phyloP scores from a whole-genome alignment of 352 stramenopile species.

The Halophytophthora polymorphica region DNA sequence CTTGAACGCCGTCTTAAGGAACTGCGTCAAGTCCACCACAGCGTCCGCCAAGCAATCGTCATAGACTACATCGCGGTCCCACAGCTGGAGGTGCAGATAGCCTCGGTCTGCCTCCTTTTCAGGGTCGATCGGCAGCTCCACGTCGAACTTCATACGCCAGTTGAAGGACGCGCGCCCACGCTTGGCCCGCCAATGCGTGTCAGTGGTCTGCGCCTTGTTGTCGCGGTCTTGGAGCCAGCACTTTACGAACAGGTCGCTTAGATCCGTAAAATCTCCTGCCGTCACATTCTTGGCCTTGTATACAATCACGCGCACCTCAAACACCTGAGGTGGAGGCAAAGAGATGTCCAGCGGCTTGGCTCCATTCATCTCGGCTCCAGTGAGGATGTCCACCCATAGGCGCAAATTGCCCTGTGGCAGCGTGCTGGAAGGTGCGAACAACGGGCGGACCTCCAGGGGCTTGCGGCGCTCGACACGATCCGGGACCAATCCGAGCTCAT shows the following conservation, averaged over 20 bases:
- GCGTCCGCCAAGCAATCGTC: constrained; percentile 77
- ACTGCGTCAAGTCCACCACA: constrained; percentile 58
- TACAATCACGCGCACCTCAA: constrained; percentile 91
- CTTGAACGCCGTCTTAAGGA: constrained; percentile 70
- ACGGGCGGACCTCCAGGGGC: constrained; percentile 55
- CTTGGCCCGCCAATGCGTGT: constrained; percentile 90
- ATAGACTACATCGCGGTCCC: constrained; percentile 77
- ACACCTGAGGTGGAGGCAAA: constrained; percentile 64
- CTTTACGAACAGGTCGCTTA: constrained; percentile 90
- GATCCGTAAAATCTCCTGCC: constrained; percentile 75
- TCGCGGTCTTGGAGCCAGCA: constrained; percentile 84
- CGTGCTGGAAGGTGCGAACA: constrained; percentile 72
- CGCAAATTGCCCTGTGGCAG: constrained; percentile 66
- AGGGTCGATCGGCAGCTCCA: constrained; percentile 74
- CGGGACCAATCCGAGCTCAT: constrained; percentile 49
- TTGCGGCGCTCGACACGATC: constrained; percentile 43
- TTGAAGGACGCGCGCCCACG: constrained; percentile 89
- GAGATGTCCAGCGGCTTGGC: constrained; percentile 79
- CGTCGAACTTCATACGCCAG: constrained; percentile 91
- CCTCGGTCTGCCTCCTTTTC: constrained; percentile 69
- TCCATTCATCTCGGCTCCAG: constrained; percentile 56
- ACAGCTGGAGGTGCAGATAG: constrained; percentile 74
- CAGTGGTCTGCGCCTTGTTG: constrained; percentile 72
- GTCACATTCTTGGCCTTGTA: constrained; percentile 91
- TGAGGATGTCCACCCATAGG: constrained; percentile 91